A percentile compares a stretch with the other conserved stretches of the same genome.
phyloP scores from a whole-genome alignment of 257 asterid genomes.

The Penstemon newberryi region DNA sequence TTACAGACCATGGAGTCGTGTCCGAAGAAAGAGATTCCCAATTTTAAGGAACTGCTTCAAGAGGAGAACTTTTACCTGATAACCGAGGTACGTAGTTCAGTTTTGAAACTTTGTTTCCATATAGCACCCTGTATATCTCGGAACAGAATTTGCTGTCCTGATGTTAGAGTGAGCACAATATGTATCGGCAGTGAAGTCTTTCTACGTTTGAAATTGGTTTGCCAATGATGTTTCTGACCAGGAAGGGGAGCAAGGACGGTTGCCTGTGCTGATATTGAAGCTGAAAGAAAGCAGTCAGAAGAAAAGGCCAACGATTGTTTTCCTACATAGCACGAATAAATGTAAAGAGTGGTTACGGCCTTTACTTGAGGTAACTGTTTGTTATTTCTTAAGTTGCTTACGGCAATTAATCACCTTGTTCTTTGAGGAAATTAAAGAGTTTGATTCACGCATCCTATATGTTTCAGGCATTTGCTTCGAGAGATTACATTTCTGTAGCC shows the following conservation, averaged over 20 bases:
- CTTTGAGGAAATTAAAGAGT: not conserved
- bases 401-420: not conserved
- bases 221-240: conserved; percentile 27
- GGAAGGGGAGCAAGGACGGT: conserved; percentile 91
- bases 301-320: conserved; percentile 78
- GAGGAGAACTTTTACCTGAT: conserved; percentile 84
- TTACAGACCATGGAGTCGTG: conserved; percentile 71
- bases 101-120: not conserved
- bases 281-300: conserved; percentile 44
- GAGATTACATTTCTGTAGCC: conserved; percentile 81
- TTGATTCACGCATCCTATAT: conserved; percentile 16
- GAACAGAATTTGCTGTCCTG: conserved; percentile 9
- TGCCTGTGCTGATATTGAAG: conserved; percentile 82
- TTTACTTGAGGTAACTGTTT: conserved; percentile 69
- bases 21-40: conserved; percentile 70
- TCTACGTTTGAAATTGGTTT: not conserved
- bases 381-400: conserved; percentile 25
- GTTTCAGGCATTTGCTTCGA: conserved; percentile 88
- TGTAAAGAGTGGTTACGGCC: conserved; percentile 95
- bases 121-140: not conserved
- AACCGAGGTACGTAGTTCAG: conserved; percentile 56
- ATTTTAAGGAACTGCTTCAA: conserved; percentile 65
- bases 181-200: not conserved
- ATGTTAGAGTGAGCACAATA: not conserved
- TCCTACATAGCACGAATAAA: conserved; percentile 85